Conservation (phyloP, 176 grass and related monocot genomes). For the Avena atlantica region DNA sequence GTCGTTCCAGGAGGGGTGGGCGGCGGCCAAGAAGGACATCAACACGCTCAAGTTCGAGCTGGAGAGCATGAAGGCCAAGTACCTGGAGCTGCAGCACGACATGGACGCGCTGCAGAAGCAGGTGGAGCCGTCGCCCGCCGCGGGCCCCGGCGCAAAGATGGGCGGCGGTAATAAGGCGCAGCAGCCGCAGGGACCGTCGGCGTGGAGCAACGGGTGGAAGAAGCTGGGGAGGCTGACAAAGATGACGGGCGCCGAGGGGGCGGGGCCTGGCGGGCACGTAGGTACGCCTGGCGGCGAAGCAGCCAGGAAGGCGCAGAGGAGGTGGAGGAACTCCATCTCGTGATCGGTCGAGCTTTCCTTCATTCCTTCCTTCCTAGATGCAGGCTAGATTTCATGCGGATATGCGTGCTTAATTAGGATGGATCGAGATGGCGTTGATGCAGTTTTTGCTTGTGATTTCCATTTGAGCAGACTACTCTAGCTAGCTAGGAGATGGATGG, state of each 20-base stretch:
- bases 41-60: conserved; percentile 99
- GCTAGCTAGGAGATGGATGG: background rate
- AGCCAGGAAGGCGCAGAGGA: conserved; percentile 70
- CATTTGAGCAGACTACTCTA: conserved; percentile 9
- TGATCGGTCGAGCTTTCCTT: conserved; percentile 36
- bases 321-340: conserved; percentile 98
- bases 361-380: background rate
- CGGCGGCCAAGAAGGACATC: conserved; percentile 97
- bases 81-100: conserved; percentile 92
- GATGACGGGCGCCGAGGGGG: conserved; percentile 62
- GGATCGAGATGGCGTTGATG: background rate
- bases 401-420: background rate
- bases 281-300: conserved; percentile 37
- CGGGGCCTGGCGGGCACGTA: conserved; percentile 39
- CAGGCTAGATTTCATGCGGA: background rate
- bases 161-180: conserved; percentile 57
- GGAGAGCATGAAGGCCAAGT: conserved; percentile 98
- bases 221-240: conserved; percentile 87
- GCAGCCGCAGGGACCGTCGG: conserved; percentile 45
- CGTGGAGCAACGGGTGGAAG: conserved; percentile 89
- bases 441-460: conserved; percentile 11
- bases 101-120: conserved; percentile 87
- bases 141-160: background rate
- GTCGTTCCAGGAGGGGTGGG: conserved; percentile 98
- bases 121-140: conserved; percentile 53